Percentiles rank a stretch among this genome's conserved stretches.
These are phyloP conservation scores for Colletotrichum lindemuthianum DNA, from an alignment of 2,329 filamentous ascomycete species.

Conservation along the genomic window DNA sequence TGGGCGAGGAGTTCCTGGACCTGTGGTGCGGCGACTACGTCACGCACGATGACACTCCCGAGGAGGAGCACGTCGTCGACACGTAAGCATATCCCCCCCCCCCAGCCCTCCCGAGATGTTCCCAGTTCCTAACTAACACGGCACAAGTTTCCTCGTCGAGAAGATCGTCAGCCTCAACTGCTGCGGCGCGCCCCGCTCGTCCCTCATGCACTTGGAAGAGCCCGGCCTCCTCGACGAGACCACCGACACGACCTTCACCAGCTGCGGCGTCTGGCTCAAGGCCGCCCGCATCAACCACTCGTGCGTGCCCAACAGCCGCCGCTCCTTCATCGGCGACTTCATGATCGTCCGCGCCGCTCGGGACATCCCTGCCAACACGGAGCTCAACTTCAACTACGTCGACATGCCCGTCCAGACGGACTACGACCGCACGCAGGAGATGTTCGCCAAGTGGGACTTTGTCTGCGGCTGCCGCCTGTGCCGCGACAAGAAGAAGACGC, in stretches of 20 bases:
- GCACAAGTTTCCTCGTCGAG: constrained; percentile 45
- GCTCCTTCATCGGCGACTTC: constrained; percentile 64
- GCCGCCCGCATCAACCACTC: constrained; percentile 64
- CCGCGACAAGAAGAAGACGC: too few species aligned
- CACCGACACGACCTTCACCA: constrained; percentile 33
- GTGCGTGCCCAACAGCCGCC: constrained; percentile 56
- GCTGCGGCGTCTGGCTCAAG: constrained; percentile 56
- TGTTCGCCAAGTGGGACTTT: constrained; percentile 49
- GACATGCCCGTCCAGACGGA: constrained; percentile 12
- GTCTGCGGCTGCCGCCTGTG: too few species aligned
- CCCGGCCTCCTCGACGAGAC: background rate
- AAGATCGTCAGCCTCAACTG: constrained; percentile 54
- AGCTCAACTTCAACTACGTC: constrained; percentile 55
- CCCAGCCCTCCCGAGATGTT: too few species aligned
- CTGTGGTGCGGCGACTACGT: too few species aligned
- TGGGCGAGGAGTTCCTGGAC: too few species aligned
- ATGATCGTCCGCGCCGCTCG: constrained; percentile 57
- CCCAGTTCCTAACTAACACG: too few species aligned
- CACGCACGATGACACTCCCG: too few species aligned
- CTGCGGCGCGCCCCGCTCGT: constrained; percentile 48
- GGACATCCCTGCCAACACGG: constrained; percentile 54
- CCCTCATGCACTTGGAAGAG: background rate
- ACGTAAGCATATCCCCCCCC: too few species aligned
- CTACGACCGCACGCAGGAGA: constrained; percentile 38
- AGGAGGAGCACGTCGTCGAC: too few species aligned